Conservation (phyloP, 495 filamentous ascomycete species). For the Aspergillus wentii region DNA sequence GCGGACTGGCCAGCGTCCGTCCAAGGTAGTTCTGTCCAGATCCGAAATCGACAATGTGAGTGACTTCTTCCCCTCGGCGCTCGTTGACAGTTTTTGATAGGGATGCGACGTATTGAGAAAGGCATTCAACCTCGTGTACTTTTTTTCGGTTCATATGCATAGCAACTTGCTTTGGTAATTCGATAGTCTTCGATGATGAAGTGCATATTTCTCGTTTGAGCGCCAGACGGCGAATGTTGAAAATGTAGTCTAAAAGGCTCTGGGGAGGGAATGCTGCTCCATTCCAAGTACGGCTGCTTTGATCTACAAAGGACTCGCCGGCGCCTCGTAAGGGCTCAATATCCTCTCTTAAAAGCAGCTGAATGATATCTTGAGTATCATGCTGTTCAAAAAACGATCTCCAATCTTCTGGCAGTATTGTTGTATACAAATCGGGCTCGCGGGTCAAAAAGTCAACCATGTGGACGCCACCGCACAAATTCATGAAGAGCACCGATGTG, state of each 20-base stretch:
- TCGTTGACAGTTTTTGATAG: conserved; percentile 51
- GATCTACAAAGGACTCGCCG: no score
- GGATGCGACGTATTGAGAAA: conserved; percentile 55
- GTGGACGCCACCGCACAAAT: conserved; percentile 87
- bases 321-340: conserved; percentile 33
- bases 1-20: conserved; percentile 73
- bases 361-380: conserved; percentile 72
- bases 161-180: conserved; percentile 61
- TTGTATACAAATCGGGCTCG: conserved; percentile 70
- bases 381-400: conserved; percentile 64
- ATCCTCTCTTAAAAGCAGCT: conserved; percentile 74
- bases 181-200: conserved; percentile 24
- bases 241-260: conserved; percentile 68
- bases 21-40: conserved; percentile 96
- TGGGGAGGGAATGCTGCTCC: conserved; percentile 55
- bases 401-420: conserved; percentile 74
- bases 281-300: conserved; percentile 32
- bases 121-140: conserved; percentile 76
- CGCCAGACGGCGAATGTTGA: conserved; percentile 63
- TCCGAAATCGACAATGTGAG: conserved; percentile 92
- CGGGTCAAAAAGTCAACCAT: conserved; percentile 95
- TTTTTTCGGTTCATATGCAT: conserved; percentile 97
- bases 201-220: conserved; percentile 56
- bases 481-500: conserved; percentile 70
- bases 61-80: conserved; percentile 52